Evolutionary conservation across 371 early-diverging fungal genomes (phyloP).

Genomic region (Mortierella sp.): DNA sequence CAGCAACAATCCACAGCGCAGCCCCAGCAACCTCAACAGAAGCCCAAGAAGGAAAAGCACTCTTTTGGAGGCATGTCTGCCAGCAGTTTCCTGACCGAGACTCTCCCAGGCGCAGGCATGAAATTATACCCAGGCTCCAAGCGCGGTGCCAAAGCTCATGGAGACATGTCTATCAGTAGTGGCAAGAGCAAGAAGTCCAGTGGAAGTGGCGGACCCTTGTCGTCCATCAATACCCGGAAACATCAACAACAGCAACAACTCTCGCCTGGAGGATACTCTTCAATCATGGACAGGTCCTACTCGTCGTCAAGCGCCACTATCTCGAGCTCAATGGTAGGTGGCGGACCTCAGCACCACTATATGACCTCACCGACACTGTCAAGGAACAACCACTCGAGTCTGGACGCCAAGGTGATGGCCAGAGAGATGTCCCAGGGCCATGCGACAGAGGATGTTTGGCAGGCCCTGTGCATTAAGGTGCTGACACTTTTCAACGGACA

Average conservation of each 20-base stretch:
- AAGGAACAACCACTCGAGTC: slow-evolving; percentile 57
- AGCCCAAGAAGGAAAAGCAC: slow-evolving; percentile 50
- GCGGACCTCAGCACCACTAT: slow-evolving; percentile 28
- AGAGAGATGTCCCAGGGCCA: slow-evolving; percentile 66
- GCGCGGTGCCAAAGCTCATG: slow-evolving; percentile 43
- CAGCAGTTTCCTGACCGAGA: slow-evolving; percentile 46
- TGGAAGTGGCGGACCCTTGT: slow-evolving; percentile 26
- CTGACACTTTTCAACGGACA: slow-evolving; percentile 91
- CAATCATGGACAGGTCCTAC: slow-evolving; percentile 26
- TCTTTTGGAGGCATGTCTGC: slow-evolving; percentile 52
- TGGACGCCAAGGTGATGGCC: slow-evolving; percentile 76
- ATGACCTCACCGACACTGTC: slow-evolving; percentile 57
- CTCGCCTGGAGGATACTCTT: slow-evolving; percentile 29
- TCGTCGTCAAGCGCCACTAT: slow-evolving; percentile 39
- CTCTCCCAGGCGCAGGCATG: slow-evolving; percentile 40
- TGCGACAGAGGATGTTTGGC: slow-evolving; percentile 79
- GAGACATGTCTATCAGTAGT: slow-evolving; percentile 29
- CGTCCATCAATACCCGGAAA: slow-evolving; percentile 46
- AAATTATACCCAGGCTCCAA: slow-evolving; percentile 53
- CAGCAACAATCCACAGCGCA: neutral
- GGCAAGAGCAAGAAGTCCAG: slow-evolving; percentile 43
- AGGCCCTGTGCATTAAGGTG: slow-evolving; percentile 77
- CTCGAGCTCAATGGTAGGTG: slow-evolving; percentile 35
- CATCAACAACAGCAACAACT: slow-evolving; percentile 39
- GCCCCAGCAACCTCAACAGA: slow-evolving; percentile 15